Evolutionary conservation across 2,329 filamentous ascomycete genomes (phyloP).

Genomic region (Pestalotiopsis sp.): DNA sequence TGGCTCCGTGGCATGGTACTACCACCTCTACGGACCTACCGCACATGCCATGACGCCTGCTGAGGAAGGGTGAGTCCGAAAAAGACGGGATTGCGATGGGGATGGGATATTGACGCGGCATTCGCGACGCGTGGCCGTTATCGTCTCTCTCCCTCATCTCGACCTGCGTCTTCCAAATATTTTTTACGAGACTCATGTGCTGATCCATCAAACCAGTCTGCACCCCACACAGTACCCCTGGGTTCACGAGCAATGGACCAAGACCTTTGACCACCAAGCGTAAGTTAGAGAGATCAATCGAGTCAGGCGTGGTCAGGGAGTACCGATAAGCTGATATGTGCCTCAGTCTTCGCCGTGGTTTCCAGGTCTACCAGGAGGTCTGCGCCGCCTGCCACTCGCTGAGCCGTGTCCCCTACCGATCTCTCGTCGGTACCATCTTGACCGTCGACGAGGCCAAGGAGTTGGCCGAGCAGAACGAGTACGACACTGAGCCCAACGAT

Average conservation of each 20-base stretch:
- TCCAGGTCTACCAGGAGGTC: conserved; percentile 99
- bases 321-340: neutral
- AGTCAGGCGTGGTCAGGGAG: neutral
- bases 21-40: conserved; percentile 89
- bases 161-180: neutral
- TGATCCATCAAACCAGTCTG: conserved; percentile 61
- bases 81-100: neutral
- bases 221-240: conserved; percentile 92
- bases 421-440: conserved; percentile 87
- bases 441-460: conserved; percentile 98
- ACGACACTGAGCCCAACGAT: conserved; percentile 97
- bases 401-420: conserved; percentile 88
- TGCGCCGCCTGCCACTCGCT: conserved; percentile 98
- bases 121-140: neutral
- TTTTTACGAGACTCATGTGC: neutral
- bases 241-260: conserved; percentile 89
- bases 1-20: conserved; percentile 95
- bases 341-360: conserved; percentile 91
- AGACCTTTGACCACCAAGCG: conserved; percentile 97
- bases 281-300: conserved; percentile 59
- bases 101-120: neutral
- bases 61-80: conserved; percentile 89
- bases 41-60: conserved; percentile 88
- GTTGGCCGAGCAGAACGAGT: conserved; percentile 97
- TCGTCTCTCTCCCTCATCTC: neutral